Evolutionary conservation across 148 eudicot genomes (phyloP), one percentile per base, ranked within the genome.

Genomic region (Cornus suecica): DNA sequence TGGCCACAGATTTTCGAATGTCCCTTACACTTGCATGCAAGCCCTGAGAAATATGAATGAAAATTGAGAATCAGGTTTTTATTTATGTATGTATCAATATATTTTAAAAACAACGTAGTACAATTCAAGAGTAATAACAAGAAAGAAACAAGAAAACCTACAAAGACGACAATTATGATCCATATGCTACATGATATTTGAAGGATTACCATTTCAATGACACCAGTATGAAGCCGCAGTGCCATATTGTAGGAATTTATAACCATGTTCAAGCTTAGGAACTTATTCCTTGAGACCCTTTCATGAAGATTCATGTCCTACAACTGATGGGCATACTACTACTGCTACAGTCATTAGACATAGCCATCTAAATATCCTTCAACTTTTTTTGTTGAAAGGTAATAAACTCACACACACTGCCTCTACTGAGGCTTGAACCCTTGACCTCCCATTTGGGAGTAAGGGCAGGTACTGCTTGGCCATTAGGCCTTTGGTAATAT

Each of bases 11-110:
- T 80, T 84, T 91, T 64, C 94, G 87, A 1, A 80, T 42, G 20
- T 88, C 90, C 24, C 97, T 85, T 34, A 91, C 45, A 72, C 80
- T 85, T 27, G 84, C 82, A 20, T 81, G 94, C 80, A 94, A 30
- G 23, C 93, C 97, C 97, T 93, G 81, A 65, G 58, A 29, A 42
- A 69, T 4, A 42, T 2, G 48, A 60, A 70, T 22, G 13, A 9
- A 52, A 1, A 52, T 48, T 1, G 58, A 45, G 11, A 45, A 3
- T 27, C 37, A 24, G 29, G n/a, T n/a, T n/a, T n/a, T n/a, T n/a
- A n/a, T n/a, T n/a, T n/a, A n/a, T n/a, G n/a, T n/a, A n/a, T n/a
- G n/a, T n/a, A n/a, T n/a, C n/a, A n/a, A n/a, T n/a, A 27, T 10
- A 13, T 24, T 52, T 29, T 10, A 27, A 72, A 13, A 16, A 20